Evolutionary conservation across 1,139 yeast genomes (phyloP), one percentile per base, ranked within the genome.

Genomic region (Pneumocystis canis): DNA sequence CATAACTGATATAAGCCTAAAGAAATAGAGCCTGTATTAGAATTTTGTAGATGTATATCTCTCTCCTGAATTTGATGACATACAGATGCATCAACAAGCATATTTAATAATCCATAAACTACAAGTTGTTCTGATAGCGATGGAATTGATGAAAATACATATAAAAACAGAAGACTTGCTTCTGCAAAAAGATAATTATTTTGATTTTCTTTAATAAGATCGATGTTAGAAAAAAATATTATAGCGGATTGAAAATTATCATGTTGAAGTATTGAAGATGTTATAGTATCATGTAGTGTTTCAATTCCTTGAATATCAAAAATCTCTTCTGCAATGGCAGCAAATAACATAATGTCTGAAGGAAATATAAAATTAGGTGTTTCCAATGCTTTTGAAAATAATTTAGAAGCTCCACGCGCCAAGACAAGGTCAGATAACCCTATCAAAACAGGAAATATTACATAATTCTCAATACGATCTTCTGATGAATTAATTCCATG

Each of bases 1-100:
- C 97, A 90, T 30, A 87, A 77, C 62, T 81, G 79, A 71, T 89
- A 92, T 66, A 87, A 75, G 65, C 80, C 5, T 25, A 47, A 47
- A 47, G 54, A 25, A 47, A 47, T 47, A 47, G 54, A 20, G 2
- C 54, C 31, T 6, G 31, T 25, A 47, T 25, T 47, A 25, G 54
- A 47, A 47, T 25, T 47, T 25, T 47, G 54, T 25, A 47, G 11
- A 47, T 47, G 28, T 47, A 20, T 47, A 47, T 25, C 54, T 47
- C 30, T 47, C 25, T 47, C 20, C 11, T 47, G 54, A 47, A 47
- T 28, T 20, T 47, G 32, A 47, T 47, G 54, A 20, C 54, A 47
- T 25, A 47, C 25, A 47, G 54, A 47, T 25, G 54, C 31, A 47
- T 47, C 31, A 25, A 47, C n/a, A 9, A 47, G 31, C 30, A 25